A percentile compares a stretch with the other conserved stretches of the same genome.
Conservation (phyloP, 257 asterid genomes). For the Gynochthodes officinalis region DNA sequence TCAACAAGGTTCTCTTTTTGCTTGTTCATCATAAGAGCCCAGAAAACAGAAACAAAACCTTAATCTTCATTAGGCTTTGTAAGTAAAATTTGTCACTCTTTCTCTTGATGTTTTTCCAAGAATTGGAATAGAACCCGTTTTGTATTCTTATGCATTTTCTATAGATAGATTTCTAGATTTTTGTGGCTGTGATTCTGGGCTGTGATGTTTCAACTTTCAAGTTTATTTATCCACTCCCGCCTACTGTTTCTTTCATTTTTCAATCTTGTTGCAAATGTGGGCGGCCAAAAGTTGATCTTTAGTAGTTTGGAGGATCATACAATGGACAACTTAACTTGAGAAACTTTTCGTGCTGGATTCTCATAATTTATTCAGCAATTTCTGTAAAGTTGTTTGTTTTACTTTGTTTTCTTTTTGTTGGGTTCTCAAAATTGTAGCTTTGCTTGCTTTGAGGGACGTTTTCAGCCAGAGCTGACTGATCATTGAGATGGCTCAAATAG, state of each 20-base stretch:
- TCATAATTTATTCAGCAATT: background rate
- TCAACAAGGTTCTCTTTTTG: background rate
- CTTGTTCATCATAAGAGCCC: background rate
- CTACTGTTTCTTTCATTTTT: background rate
- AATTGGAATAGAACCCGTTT: background rate
- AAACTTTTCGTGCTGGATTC: background rate
- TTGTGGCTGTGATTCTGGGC: background rate
- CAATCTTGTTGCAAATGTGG: background rate
- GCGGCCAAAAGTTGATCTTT: background rate
- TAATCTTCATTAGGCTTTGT: background rate
- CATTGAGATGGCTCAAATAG: slow-evolving; percentile 51
- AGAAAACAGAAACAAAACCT: background rate
- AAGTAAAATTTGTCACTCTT: background rate
- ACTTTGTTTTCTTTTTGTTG: background rate
- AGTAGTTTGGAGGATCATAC: background rate
- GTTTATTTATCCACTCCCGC: too few relatives aligned
- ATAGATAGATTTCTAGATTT: background rate
- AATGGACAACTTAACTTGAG: background rate
- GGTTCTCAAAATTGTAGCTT: background rate
- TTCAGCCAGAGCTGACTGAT: slow-evolving; percentile 17
- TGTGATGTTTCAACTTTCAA: background rate
- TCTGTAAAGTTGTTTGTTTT: background rate
- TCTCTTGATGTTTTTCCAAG: background rate
- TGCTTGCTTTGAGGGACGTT: slow-evolving; percentile 6
- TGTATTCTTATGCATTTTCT: background rate